These are phyloP conservation scores for Annona cherimola DNA, from an alignment of 164 flowering plant genomes.

Conservation along the genomic window DNA sequence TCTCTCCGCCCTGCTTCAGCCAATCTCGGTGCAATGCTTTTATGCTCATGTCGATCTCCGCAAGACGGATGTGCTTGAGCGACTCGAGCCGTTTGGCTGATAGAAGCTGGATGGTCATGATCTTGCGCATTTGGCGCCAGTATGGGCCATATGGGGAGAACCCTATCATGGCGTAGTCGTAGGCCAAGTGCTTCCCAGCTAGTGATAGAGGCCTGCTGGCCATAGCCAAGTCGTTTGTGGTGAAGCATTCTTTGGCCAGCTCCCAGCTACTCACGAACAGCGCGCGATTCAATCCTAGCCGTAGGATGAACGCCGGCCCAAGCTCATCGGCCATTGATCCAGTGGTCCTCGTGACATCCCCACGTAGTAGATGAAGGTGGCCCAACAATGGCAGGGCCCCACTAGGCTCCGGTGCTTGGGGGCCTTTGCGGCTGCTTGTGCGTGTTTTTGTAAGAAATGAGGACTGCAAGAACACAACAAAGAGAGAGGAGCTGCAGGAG, in stretches of 20 bases:
- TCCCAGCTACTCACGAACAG: conserved; percentile 3
- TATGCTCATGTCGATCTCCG: background rate
- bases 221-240: conserved; percentile 6
- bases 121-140: conserved; percentile 11
- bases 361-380: conserved; percentile 11
- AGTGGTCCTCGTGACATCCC: background rate
- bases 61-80: background rate
- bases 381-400: conserved; percentile 8
- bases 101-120: conserved; percentile 3
- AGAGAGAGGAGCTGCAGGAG: background rate
- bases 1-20: background rate
- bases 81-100: background rate
- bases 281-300: conserved; percentile 2
- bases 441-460: background rate
- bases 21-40: background rate
- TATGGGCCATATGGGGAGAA: conserved; percentile 8
- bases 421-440: background rate
- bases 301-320: conserved; percentile 9
- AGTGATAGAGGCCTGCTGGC: conserved; percentile 1
- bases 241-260: conserved; percentile 12
- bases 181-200: background rate
- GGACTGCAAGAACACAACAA: background rate
- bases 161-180: conserved; percentile 9
- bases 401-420: conserved; percentile 3
- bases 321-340: conserved; percentile 9